Evolutionary conservation across 306 rosid genomes (phyloP), one percentile per base, ranked within the genome.

Genomic region (Quercus parvula): DNA sequence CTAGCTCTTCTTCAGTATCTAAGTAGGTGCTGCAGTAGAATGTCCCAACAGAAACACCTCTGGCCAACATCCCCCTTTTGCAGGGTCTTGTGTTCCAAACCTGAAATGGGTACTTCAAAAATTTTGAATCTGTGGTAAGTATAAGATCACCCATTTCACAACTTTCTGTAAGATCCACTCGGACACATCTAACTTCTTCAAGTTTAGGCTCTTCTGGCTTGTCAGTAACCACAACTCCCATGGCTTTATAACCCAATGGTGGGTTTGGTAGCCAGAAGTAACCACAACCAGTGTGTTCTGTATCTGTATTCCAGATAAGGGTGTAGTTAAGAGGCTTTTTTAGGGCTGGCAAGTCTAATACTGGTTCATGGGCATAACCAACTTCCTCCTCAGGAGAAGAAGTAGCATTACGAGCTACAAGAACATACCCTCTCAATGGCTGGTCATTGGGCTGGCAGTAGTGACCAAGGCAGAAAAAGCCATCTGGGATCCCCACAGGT

Each of bases 181-280:
- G 87, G 28, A 91, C 89, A 0, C 99, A 92, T 81, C 92, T 78
- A 79, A 95, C 86, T 81, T 89, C 90, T 5, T 91, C 91, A 6
- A 78, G 81, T 38, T 69, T 46, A 5, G 98, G 98, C 84, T 92
- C 87, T 69, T 86, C 85, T 7, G 86, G 84, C 56, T 54, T 68
- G 75, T 83, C 77, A 41, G 92, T 92, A 76, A 95, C 93, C 35
- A 90, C 81, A 81, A 89, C 63, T 7, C 99, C 99, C 91, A 91
- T 74, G 79, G 97, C 92, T 82, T 83, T 89, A 67, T 95, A 95
- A 33, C 99, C 98, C 52, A 11, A 69, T 19, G 99, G 94, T 66
- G 99, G 91, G 57, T 86, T 95, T 79, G 99, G 98, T 81, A 78
- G 81, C 99, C 99, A 95, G 76, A 92, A 84, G 87, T 86, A 92